Conservation (phyloP, 78 protist species). For the Protostelium mycophagum region DNA sequence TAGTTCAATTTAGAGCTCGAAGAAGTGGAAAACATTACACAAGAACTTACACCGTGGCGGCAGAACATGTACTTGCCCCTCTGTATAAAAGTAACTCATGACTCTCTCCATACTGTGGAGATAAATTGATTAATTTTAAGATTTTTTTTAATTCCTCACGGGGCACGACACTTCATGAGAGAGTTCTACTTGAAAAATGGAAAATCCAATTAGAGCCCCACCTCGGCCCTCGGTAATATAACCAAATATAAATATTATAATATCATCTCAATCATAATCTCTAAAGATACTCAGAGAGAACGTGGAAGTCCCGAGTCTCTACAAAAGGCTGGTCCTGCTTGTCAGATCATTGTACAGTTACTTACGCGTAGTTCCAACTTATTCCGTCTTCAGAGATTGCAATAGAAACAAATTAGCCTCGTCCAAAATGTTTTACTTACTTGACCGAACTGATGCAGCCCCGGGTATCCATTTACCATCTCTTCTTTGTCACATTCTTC, state of each 20-base stretch:
- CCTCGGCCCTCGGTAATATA: background rate
- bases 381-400: background rate
- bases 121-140: background rate
- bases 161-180: background rate
- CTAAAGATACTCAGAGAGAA: background rate
- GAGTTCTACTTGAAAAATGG: background rate
- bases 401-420: background rate
- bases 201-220: background rate
- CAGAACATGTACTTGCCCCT: background rate
- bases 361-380: background rate
- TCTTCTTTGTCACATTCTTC: background rate
- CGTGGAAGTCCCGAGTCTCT: background rate
- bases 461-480: background rate
- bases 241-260: background rate
- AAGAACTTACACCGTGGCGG: background rate
- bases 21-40: background rate
- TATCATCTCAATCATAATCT: background rate
- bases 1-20: background rate
- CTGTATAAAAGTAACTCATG: background rate
- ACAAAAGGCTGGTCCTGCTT: background rate
- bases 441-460: background rate
- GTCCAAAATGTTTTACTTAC: background rate
- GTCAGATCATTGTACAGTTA: background rate
- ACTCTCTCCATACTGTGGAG: background rate
- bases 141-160: background rate